phyloP scores from a whole-genome alignment of 495 filamentous ascomycete genomes.

The Peziza echinospora region DNA sequence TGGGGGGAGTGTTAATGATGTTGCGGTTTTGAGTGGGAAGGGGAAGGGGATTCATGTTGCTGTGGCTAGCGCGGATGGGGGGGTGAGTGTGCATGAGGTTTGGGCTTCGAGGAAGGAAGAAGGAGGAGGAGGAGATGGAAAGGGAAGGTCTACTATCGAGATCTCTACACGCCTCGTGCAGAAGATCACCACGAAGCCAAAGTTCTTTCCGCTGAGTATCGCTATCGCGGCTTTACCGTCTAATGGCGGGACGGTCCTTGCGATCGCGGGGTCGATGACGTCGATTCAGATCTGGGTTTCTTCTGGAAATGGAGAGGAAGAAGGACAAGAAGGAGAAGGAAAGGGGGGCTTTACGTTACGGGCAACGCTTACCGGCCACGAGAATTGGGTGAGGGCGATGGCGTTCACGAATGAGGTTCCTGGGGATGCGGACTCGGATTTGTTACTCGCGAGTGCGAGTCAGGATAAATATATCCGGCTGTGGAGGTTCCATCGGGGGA shows the following conservation, averaged over 20 bases:
- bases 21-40: background rate
- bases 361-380: slow-evolving; percentile 69
- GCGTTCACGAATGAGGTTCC: slow-evolving; percentile 46
- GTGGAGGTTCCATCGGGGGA: slow-evolving; percentile 63
- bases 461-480: slow-evolving; percentile 95
- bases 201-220: slow-evolving; percentile 58
- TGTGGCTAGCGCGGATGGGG: background rate
- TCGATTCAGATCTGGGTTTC: slow-evolving; percentile 55
- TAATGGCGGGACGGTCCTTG: slow-evolving; percentile 37
- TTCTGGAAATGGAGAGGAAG: slow-evolving; percentile 21
- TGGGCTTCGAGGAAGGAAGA: too few species aligned
- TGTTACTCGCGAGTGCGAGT: slow-evolving; percentile 78
- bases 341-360: slow-evolving; percentile 61
- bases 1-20: background rate
- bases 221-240: slow-evolving; percentile 34
- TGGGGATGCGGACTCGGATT: slow-evolving; percentile 31
- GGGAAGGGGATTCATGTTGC: background rate
- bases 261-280: slow-evolving; percentile 62
- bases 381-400: slow-evolving; percentile 81
- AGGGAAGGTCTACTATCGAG: too few species aligned
- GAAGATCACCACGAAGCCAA: slow-evolving; percentile 49
- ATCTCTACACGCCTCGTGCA: too few species aligned
- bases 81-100: background rate
- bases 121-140: too few species aligned
- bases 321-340: too few species aligned